Base-by-base conservation (phyloP, 352 stramenopile species). In the Phytophthora citricola region DNA sequence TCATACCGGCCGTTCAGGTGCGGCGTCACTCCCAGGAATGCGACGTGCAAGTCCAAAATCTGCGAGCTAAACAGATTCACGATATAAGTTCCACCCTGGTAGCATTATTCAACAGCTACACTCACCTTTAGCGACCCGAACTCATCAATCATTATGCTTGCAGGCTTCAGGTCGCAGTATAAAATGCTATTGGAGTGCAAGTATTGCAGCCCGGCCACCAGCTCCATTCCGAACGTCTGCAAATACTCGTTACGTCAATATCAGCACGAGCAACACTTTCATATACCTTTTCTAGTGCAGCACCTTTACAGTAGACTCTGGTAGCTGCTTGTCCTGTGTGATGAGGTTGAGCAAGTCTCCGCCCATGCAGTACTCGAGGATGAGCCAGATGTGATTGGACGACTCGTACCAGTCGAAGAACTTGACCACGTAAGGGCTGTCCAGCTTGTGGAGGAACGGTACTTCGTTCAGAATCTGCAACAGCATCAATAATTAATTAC, bases 351-450 rank as follows among this genome's bases (percentile, higher is more conserved):
- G 79, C 62, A 98, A 73, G 66, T 97, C 89, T 40, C 91, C 91
- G 46, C 93, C 93, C 53, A 97, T 97, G 57, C 92, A 98, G 75
- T 92, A 98, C 79, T 98, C 93, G 26, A 98, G 83, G 64, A 98
- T 98, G 60, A 98, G 79, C 93, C 93, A 98, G 39, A 98, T 95
- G 80, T 98, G 95, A 77, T 98, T 97, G 57, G 91, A 81, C 53
- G 93, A 98, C 77, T 98, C 93, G 80, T 98, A 98, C 93, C 93
- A 98, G 72, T 98, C 95, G 80, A 90, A 94, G 67, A 98, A 98
- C 73, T 91, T 94, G 58, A 98, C 75, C 43, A 97, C 85, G 66
- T 96, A 81, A 26, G 75, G 87, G 56, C 86, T 95, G 34, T 92
- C 69, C 5, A 97, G 76, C 48, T 90, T 91, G 74, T 97, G 88